Conservation (phyloP, 2,329 filamentous ascomycete genomes). For the Stagonosporopsis vannaccii region DNA sequence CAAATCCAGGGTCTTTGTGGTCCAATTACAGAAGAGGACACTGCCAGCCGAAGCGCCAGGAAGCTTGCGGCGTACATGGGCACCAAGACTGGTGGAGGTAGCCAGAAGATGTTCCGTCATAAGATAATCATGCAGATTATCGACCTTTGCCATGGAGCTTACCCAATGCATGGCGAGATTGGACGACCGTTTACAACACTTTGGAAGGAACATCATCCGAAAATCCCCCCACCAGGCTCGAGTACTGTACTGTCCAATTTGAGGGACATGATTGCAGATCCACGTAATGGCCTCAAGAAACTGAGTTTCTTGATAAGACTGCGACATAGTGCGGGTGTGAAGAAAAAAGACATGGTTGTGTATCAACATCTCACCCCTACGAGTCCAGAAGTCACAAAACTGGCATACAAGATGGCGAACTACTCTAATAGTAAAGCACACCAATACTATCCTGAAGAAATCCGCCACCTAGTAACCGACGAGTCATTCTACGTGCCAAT, state of each 20-base stretch:
- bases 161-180: slow-evolving; percentile 63
- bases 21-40: slow-evolving; percentile 14
- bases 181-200: slow-evolving; percentile 61
- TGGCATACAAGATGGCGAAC: slow-evolving; percentile 61
- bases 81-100: slow-evolving; percentile 31
- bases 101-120: slow-evolving; percentile 28
- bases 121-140: slow-evolving; percentile 64
- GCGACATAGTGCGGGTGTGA: slow-evolving; percentile 39
- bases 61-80: slow-evolving; percentile 14
- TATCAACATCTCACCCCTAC: slow-evolving; percentile 55
- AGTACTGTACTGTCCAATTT: slow-evolving; percentile 61
- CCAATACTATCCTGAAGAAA: slow-evolving; percentile 43
- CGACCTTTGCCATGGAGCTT: slow-evolving; percentile 62
- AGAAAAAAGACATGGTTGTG: slow-evolving; percentile 60
- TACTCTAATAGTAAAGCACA: slow-evolving; percentile 38
- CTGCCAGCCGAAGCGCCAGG: slow-evolving; percentile 9
- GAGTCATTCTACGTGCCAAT: slow-evolving; percentile 27
- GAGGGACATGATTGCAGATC: slow-evolving; percentile 57
- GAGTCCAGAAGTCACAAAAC: slow-evolving; percentile 55
- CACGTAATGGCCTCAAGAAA: slow-evolving; percentile 58
- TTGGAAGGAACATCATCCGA: slow-evolving; percentile 57
- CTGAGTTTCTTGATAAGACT: slow-evolving; percentile 44
- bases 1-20: slow-evolving; percentile 18
- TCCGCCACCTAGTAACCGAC: slow-evolving; percentile 36
- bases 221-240: slow-evolving; percentile 57